Evolutionary conservation across 352 stramenopile genomes (phyloP), one percentile per base, ranked within the genome.

Genomic region (Blastocystis sp.): DNA sequence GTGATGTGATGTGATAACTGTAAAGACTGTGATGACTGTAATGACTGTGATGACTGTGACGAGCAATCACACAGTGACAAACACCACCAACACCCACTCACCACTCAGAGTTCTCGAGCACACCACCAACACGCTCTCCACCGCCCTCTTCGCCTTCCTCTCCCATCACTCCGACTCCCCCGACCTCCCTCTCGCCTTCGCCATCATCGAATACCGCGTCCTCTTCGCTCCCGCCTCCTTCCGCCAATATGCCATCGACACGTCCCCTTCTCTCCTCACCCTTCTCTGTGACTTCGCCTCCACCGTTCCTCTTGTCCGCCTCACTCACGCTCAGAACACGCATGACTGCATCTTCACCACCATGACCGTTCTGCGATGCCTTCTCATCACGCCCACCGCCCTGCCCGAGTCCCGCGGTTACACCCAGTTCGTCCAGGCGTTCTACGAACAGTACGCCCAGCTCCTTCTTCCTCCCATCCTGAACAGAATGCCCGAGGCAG

Each of bases 361-460:
- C 48, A 14, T 14, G 5, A 17, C 48, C 48, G 14, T 56, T 56
- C 48, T 56, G 5, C 48, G 48, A 14, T 56, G 14, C 48, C 48
- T 56, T 14, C 14, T 56, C 48, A 14, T 14, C 5, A 56, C 5
- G 5, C 5, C 5, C 5, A 34, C 28, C 28, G 28, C 28, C 28
- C 28, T 34, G 5, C 48, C 5, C 5, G 48, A 56, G 23, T 79
- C 69, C 40, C 40, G n/a, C 10, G 5, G 43, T 38, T 61, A 79
- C 38, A 34, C 69, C 9, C 21, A 11, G 17, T 79, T 79, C 21
- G 23, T 79, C 2, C 56, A 45, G 43, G 23, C 23, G 14, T 79
- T 79, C 17, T 79, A 79, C 43, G 69, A 79, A 21, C 43, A 79
- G 41, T 79, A 64, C 43, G 10, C 69, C 14, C 10, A 5, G 9